Evolutionary conservation across 2,329 filamentous ascomycete genomes (phyloP), one percentile per base, ranked within the genome.

Genomic region (Calonectria crousiana): DNA sequence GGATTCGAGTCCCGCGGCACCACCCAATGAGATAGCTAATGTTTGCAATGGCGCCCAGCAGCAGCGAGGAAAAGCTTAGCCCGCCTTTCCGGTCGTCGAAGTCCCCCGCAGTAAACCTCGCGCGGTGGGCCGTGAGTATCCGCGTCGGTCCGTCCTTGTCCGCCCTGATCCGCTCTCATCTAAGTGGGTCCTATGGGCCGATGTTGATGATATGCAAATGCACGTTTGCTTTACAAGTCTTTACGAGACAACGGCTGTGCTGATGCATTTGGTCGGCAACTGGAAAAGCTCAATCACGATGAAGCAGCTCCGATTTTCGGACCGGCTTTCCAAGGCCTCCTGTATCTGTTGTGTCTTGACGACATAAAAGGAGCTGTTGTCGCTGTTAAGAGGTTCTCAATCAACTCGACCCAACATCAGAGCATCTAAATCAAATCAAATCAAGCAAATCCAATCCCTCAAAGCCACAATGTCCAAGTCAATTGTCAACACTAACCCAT

Each of bases 401-500:
- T 11, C 34, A 60, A n/a, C n/a, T 18, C n/a, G 28, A 60, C 8
- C 28, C 34, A 41, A 28, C 6, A 16, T 16, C 23, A 38, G 9
- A 60, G n/a, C n/a, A 60, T 41, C 14, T 11, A 18, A 41, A 26
- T 1, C n/a, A 18, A 41, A 16, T 5, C n/a, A n/a, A n/a, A n/a
- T 11, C 16, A 41, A 26, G 4, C n/a, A 18, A 41, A 16, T 5
- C n/a, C 1, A 26, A 28, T 3, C 23, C 5, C 41, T 16, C 14
- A 41, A 26, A 66, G 1, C 10, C 30, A 68, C n/a, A n/a, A 77
- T 77, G 76, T 77, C 66, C 32, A 68, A 68, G 49, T 78, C 79
- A 6, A 80, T 79, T 34, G 78, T 80, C 53, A 82, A 82, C 74
- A 80, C 73, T 11, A 73, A 77, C 38, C 75, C 78, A 4, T 83